These are phyloP conservation scores for Scenedesmus sp. DNA, from an alignment of 163 green algal genomes.

Conservation along the genomic window DNA sequence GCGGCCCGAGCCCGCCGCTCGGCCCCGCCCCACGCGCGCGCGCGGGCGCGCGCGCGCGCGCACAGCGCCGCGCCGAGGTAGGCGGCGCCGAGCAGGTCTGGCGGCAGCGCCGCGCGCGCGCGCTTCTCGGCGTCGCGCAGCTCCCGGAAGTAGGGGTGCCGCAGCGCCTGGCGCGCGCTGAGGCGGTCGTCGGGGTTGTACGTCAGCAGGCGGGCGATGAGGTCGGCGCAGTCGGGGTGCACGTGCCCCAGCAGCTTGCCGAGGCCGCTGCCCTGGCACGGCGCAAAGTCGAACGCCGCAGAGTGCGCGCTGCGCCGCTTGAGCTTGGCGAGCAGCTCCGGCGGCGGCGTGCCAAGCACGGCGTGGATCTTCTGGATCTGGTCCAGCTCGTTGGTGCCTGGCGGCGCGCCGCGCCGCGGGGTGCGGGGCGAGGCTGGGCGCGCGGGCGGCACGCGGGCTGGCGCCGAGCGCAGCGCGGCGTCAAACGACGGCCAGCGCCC, in stretches of 20 bases:
- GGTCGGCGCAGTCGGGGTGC: conserved; percentile 66
- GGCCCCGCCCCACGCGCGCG: no score
- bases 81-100: background rate
- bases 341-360: conserved; percentile 77
- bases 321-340: conserved; percentile 82
- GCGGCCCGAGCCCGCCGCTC: no score
- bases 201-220: conserved; percentile 80
- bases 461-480: no score
- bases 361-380: conserved; percentile 90
- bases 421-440: background rate
- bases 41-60: no score
- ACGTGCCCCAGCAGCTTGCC: conserved; percentile 81
- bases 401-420: no score
- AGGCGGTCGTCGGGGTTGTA: conserved; percentile 88
- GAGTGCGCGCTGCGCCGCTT: conserved; percentile 74
- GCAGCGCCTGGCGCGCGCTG: conserved; percentile 68
- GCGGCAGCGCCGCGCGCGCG: background rate
- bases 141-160: conserved; percentile 75
- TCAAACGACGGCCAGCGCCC: background rate
- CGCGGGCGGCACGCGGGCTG: background rate
- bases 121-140: background rate
- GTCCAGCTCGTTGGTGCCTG: conserved; percentile 71
- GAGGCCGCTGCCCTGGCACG: conserved; percentile 72
- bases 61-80: background rate
- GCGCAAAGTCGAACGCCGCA: conserved; percentile 75